Percentiles rank a stretch among this genome's conserved stretches.
These are phyloP conservation scores for Cocos nucifera DNA, from an alignment of 176 grass and related monocot genomes.

Conservation along the genomic window DNA sequence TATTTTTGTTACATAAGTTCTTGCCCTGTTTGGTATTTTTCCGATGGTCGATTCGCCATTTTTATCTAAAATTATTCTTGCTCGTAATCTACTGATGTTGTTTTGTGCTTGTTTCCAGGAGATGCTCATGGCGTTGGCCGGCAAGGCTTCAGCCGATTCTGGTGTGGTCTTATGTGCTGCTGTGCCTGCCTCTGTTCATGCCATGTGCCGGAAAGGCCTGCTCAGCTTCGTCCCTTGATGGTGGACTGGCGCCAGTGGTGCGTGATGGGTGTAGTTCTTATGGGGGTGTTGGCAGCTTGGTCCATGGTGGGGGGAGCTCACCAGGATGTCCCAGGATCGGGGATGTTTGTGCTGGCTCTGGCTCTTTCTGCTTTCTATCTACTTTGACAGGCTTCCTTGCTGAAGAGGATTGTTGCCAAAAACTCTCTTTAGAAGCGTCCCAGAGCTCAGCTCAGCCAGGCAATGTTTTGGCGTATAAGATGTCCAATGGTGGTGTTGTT, in stretches of 20 bases:
- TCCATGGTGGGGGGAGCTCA: neutral
- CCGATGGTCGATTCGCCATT: too few species aligned
- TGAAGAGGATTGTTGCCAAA: constrained; percentile 24
- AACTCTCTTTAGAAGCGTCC: constrained; percentile 22
- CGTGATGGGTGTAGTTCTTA: neutral
- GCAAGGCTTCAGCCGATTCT: neutral
- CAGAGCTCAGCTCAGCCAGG: constrained; percentile 12
- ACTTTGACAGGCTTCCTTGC: constrained; percentile 25
- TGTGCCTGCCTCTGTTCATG: neutral
- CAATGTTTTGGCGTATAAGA: constrained; percentile 30
- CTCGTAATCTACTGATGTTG: neutral
- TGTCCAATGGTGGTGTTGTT: constrained; percentile 41
- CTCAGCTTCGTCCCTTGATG: too few species aligned
- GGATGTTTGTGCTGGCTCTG: constrained; percentile 36
- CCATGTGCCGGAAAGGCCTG: neutral
- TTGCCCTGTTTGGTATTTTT: neutral
- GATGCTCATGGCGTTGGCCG: neutral
- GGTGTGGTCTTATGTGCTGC: neutral
- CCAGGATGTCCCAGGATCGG: constrained; percentile 34
- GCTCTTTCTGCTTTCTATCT: constrained; percentile 60
- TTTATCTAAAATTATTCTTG: neutral
- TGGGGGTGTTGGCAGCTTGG: neutral
- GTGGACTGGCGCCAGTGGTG: too few species aligned
- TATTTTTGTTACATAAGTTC: neutral
- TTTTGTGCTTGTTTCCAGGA: constrained; percentile 7